Conservation (phyloP, 2,329 filamentous ascomycete genomes). For the Colletotrichum karsti region DNA sequence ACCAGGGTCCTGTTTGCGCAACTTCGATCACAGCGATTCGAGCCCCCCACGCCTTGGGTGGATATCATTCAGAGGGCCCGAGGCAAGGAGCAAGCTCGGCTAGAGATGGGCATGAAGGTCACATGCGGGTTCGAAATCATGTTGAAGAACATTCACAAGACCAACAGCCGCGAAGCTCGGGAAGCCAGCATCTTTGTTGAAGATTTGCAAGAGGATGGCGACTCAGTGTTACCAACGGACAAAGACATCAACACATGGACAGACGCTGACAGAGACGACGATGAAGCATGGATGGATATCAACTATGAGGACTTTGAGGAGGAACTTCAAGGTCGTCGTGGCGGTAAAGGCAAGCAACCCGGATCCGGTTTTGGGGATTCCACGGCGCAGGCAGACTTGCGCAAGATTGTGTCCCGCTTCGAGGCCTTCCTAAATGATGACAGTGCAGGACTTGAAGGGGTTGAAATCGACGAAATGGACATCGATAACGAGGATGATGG, state of each 20-base stretch:
- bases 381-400: conserved; percentile 77
- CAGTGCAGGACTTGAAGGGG: conserved; percentile 80
- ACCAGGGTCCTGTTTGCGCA: conserved; percentile 93
- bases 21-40: conserved; percentile 84
- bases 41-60: conserved; percentile 65
- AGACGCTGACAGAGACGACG: conserved; percentile 70
- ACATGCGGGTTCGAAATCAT: conserved; percentile 93
- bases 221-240: conserved; percentile 72
- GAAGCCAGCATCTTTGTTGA: conserved; percentile 82
- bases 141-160: conserved; percentile 71
- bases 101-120: conserved; percentile 87
- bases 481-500: conserved; percentile 60
- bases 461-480: conserved; percentile 77
- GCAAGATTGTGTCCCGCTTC: conserved; percentile 93
- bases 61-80: conserved; percentile 34
- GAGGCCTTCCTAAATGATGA: conserved; percentile 92
- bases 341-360: background rate
- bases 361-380: conserved; percentile 71
- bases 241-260: conserved; percentile 78
- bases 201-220: conserved; percentile 78
- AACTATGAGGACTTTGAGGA: conserved; percentile 88
- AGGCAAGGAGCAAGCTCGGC: conserved; percentile 43
- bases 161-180: conserved; percentile 73
- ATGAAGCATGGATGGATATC: conserved; percentile 92
- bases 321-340: conserved; percentile 66